Conservation (phyloP, 768 basidiomycete genomes). For the Megacollybia marginata region DNA sequence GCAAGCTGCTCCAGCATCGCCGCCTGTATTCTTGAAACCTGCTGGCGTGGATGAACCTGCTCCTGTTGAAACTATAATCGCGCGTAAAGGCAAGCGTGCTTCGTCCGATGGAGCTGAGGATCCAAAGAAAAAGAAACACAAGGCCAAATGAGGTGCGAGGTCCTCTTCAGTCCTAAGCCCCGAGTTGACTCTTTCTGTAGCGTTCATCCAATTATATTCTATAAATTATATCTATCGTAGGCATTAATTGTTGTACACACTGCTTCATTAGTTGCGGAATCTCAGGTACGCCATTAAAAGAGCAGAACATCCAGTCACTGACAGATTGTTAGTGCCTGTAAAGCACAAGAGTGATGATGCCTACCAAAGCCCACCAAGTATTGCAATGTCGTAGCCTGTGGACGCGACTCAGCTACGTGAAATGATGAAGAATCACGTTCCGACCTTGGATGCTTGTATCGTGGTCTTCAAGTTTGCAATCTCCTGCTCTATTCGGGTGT, state of each 20-base stretch:
- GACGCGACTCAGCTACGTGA: background rate
- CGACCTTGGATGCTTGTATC: conserved; percentile 79
- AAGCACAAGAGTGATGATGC: conserved; percentile 17
- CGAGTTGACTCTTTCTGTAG: too few species aligned
- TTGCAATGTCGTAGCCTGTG: conserved; percentile 75
- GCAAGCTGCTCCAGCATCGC: conserved; percentile 4
- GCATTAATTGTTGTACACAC: too few species aligned
- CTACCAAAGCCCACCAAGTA: conserved; percentile 82
- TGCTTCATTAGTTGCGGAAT: conserved; percentile 32
- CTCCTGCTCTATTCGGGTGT: conserved; percentile 94
- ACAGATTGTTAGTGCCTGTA: conserved; percentile 5
- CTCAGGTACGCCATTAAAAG: conserved; percentile 83
- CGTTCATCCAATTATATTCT: too few species aligned
- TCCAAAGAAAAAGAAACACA: too few species aligned
- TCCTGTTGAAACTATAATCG: too few species aligned
- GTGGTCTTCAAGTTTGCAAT: conserved; percentile 80
- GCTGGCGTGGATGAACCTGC: conserved; percentile 48
- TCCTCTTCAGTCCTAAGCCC: too few species aligned
- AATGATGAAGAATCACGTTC: conserved; percentile 6
- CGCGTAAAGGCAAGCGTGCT: too few species aligned
- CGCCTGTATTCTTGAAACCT: conserved; percentile 42
- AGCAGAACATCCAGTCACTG: conserved; percentile 82
- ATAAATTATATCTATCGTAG: too few species aligned
- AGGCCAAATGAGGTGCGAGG: too few species aligned
- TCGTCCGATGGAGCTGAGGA: too few species aligned